These are phyloP conservation scores for Ephemerocybe angulata DNA, from an alignment of 768 basidiomycete species.

Conservation along the genomic window DNA sequence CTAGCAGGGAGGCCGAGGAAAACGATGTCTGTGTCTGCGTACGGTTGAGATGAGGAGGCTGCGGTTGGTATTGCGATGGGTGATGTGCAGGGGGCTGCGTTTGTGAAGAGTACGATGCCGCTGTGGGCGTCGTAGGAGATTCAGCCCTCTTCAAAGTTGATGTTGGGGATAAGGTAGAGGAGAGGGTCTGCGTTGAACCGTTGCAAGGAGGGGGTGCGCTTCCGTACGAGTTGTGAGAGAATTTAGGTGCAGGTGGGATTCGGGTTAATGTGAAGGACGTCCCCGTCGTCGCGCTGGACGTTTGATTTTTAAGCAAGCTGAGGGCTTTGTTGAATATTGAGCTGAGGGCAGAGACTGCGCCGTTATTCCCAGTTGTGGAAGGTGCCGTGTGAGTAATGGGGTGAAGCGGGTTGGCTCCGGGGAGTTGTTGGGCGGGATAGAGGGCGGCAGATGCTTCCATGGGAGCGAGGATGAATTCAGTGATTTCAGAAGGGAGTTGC, in stretches of 20 bases:
- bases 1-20: conserved; percentile 1
- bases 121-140: neutral
- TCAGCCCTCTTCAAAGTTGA: neutral
- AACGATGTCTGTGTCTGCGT: neutral
- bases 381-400: too few species aligned
- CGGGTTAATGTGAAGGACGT: neutral
- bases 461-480: conserved; percentile 52
- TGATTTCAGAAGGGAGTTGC: conserved; percentile 35
- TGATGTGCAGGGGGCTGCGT: neutral
- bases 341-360: neutral
- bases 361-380: too few species aligned
- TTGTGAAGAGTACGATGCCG: neutral
- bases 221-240: neutral
- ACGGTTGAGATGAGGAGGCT: neutral
- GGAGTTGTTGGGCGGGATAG: conserved; percentile 44
- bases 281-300: neutral
- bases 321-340: conserved; percentile 7
- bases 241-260: neutral
- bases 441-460: conserved; percentile 31
- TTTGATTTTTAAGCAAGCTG: conserved; percentile 7
- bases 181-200: neutral
- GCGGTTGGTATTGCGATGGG: neutral
- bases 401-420: conserved; percentile 44
- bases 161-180: neutral
- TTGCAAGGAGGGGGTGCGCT: neutral